Conservation (phyloP, 2,329 filamentous ascomycete species). For the Pseudogymnoascus sp. region DNA sequence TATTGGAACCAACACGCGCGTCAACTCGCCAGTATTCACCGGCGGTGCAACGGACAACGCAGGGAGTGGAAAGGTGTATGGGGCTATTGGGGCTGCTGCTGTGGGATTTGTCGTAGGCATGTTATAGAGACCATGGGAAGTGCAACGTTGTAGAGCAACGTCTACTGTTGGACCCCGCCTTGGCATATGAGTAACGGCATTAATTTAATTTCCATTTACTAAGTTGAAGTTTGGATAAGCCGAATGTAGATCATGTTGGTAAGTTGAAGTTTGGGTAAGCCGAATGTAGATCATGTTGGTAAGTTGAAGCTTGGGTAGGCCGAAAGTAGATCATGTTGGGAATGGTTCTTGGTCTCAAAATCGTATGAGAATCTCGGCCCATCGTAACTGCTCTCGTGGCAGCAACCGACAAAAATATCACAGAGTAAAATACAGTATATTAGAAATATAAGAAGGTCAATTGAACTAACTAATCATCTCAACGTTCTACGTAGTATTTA, state of each 20-base stretch:
- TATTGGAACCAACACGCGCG: not conserved
- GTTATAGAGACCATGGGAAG: not conserved
- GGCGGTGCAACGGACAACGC: not conserved
- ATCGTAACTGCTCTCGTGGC: too few relatives aligned
- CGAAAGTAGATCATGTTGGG: too few relatives aligned
- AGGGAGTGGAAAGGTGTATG: not conserved
- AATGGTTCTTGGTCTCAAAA: too few relatives aligned
- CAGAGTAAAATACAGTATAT: too few relatives aligned
- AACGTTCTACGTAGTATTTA: too few relatives aligned
- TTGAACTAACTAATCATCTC: too few relatives aligned
- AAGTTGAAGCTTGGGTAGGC: too few relatives aligned
- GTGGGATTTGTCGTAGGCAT: not conserved
- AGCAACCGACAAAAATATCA: too few relatives aligned
- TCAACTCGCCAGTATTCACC: not conserved
- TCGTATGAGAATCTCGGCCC: too few relatives aligned
- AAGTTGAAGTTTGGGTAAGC: too few relatives aligned
- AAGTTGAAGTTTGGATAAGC: not conserved
- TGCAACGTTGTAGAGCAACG: not conserved
- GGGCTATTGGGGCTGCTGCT: not conserved
- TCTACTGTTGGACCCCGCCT: not conserved
- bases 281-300: too few relatives aligned
- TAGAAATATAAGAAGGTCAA: too few relatives aligned
- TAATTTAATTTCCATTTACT: not conserved
- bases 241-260: not conserved
- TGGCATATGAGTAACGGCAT: not conserved